These are phyloP conservation scores for Macrolepiota dolichaula DNA, from an alignment of 768 basidiomycete genomes.

Conservation along the genomic window DNA sequence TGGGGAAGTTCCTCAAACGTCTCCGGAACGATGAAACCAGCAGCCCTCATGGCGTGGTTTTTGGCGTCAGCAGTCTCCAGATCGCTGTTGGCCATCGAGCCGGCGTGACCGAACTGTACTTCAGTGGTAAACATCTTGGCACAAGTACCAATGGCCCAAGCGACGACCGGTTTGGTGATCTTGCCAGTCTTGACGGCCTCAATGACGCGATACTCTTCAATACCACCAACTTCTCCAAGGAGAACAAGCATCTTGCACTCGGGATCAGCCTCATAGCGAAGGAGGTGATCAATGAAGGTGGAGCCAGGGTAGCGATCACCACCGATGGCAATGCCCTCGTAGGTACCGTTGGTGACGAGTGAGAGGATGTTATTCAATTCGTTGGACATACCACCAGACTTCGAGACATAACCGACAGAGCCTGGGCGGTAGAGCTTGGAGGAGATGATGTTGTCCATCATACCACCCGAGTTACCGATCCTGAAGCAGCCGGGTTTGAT, in stretches of 20 bases:
- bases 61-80: slow-evolving; percentile 98
- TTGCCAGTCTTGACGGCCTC: slow-evolving; percentile 90
- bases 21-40: slow-evolving; percentile 94
- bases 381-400: slow-evolving; percentile 99
- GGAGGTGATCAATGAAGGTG: slow-evolving; percentile 98
- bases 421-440: slow-evolving; percentile 98
- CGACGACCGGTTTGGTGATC: slow-evolving; percentile 98
- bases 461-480: slow-evolving; percentile 98
- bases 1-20: slow-evolving; percentile 96
- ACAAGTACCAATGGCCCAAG: slow-evolving; percentile 99
- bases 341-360: slow-evolving; percentile 93
- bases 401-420: slow-evolving; percentile 98
- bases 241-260: slow-evolving; percentile 99
- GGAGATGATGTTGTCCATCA: slow-evolving; percentile 99
- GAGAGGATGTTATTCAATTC: slow-evolving; percentile 99
- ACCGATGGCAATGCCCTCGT: slow-evolving; percentile 99
- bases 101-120: slow-evolving; percentile 99
- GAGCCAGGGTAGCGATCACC: slow-evolving; percentile 99
- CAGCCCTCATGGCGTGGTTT: slow-evolving; percentile 91
- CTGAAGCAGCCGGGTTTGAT: slow-evolving; percentile 99
- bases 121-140: slow-evolving; percentile 99
- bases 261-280: slow-evolving; percentile 95
- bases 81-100: slow-evolving; percentile 96
- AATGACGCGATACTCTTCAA: slow-evolving; percentile 99
- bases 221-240: slow-evolving; percentile 97